Conservation (phyloP, 345 rosid genomes). For the Murraya paniculata region DNA sequence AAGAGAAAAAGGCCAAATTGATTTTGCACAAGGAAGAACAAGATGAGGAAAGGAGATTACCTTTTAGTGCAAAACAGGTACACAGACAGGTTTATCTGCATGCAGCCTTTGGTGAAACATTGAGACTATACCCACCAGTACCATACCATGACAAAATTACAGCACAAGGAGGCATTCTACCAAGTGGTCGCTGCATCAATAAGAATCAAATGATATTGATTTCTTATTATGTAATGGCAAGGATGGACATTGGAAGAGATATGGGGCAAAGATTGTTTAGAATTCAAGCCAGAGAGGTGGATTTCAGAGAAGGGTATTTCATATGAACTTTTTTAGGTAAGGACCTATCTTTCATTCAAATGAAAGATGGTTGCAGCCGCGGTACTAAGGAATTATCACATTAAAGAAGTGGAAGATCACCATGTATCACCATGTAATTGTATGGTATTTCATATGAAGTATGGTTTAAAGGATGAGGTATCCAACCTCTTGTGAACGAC, state of each 20-base stretch:
- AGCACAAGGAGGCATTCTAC: neutral
- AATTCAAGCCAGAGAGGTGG: constrained; percentile 5
- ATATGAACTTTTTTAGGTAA: too few relatives aligned
- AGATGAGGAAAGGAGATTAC: too few relatives aligned
- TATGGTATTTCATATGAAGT: too few relatives aligned
- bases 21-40: too few relatives aligned
- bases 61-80: too few relatives aligned
- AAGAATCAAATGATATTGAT: constrained; percentile 10
- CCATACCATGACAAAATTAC: constrained; percentile 14
- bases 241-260: constrained; percentile 8
- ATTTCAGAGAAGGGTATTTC: constrained; percentile 11
- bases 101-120: constrained; percentile 21
- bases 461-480: too few relatives aligned
- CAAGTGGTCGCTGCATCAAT: constrained; percentile 18
- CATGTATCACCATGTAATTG: too few relatives aligned
- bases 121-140: constrained; percentile 24
- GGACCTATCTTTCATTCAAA: too few relatives aligned
- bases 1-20: constrained; percentile 19
- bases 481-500: too few relatives aligned
- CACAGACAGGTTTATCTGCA: constrained; percentile 19
- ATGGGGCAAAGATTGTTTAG: constrained; percentile 32
- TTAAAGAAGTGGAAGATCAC: too few relatives aligned
- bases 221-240: constrained; percentile 20
- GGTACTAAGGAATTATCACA: too few relatives aligned
- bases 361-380: too few relatives aligned